phyloP scores from a whole-genome alignment of 768 basidiomycete genomes.

The Trametes cubensis region DNA sequence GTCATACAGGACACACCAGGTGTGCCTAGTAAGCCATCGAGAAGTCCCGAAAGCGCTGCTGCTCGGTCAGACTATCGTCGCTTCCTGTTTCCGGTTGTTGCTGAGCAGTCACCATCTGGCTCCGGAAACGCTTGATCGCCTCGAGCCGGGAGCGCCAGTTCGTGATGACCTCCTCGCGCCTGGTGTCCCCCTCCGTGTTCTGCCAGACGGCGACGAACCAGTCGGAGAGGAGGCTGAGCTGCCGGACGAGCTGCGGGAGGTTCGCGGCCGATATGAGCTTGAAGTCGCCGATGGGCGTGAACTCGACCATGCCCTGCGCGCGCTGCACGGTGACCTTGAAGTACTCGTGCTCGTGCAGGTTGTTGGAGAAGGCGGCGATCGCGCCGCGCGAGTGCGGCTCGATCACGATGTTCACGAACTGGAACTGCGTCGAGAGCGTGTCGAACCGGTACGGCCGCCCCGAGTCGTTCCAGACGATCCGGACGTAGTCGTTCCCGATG shows the following conservation, averaged over 20 bases:
- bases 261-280: conserved; percentile 91
- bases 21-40: conserved; percentile 29
- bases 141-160: conserved; percentile 87
- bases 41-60: conserved; percentile 39
- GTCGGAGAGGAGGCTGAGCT: conserved; percentile 84
- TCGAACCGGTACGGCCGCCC: conserved; percentile 88
- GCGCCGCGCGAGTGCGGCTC: conserved; percentile 88
- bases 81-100: conserved; percentile 25
- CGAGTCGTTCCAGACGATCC: conserved; percentile 98
- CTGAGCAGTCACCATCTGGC: conserved; percentile 27
- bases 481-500: conserved; percentile 95
- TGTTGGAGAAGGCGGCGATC: conserved; percentile 83
- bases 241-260: conserved; percentile 84
- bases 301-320: conserved; percentile 89
- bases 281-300: conserved; percentile 89
- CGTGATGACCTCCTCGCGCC: conserved; percentile 76
- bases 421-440: conserved; percentile 90
- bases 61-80: conserved; percentile 33
- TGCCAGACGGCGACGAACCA: conserved; percentile 88
- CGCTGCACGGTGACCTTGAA: conserved; percentile 94
- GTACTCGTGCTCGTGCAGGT: conserved; percentile 87
- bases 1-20: conserved; percentile 1
- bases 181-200: conserved; percentile 70
- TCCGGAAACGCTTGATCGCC: conserved; percentile 70
- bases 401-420: conserved; percentile 96